Evolutionary conservation across 1,284 basidiomycete species (phyloP), one percentile per base, ranked within the genome.

Genomic region (Earliella scabrosa): DNA sequence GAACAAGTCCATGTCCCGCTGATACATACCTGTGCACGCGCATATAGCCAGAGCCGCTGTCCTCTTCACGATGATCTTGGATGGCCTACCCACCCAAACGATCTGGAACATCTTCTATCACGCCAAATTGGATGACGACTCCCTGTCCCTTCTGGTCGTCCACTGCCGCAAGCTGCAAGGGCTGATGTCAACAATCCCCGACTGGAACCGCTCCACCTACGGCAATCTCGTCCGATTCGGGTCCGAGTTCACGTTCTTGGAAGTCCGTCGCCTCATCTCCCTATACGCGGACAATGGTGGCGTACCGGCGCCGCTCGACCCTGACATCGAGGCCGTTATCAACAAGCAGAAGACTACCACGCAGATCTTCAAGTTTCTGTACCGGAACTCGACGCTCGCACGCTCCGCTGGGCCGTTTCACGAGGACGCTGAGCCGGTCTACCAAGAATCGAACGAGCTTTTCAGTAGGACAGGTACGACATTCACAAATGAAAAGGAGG

Each of bases 101-200:
- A 68, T 80, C 9, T 88, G 85, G 85, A 77, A 82, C 47, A 80
- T 85, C 20, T 84, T 80, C 64, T 86, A 78, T 60, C 81, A 87
- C 63, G 68, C 85, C 49, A 73, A 76, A 49, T 61, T 88, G 35
- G 79, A 85, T 66, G 60, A 75, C 29, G 46, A 45, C 0, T 73
- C 82, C 0, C 65, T 74, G 6, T 54, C 66, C 1, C 45, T 76
- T 16, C 68, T 87, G 20, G 47, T 75, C 2, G 60, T 60, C 0
- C 81, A 85, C 35, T 83, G 77, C 56, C 61, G 66, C 5, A 79
- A 75, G 51, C 76, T 87, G n/a, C 51, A 74, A 20, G 59, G 69
- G 1, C 43, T 72, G n/a, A 74, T 79, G 0, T 48, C 59, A 20
- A 68, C 72, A 52, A 27, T 80, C 14, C 66, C 75, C 16, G 63